Percentiles rank a stretch among this genome's conserved stretches.
phyloP scores from a whole-genome alignment of 352 stramenopile species.

The Phytophthora boehmeriae region DNA sequence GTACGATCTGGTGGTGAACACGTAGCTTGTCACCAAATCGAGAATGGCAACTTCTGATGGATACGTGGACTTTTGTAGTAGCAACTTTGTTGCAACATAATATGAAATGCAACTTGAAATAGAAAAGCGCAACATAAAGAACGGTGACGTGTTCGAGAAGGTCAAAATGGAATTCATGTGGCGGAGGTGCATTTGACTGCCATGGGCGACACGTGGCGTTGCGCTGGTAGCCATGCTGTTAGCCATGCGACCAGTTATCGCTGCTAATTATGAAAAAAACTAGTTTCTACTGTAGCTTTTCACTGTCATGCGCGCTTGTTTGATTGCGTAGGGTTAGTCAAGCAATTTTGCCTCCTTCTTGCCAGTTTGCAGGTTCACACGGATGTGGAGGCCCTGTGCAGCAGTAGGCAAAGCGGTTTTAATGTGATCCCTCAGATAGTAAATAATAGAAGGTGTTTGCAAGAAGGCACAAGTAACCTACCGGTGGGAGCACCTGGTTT shows the following conservation, averaged over 20 bases:
- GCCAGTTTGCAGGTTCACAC: slow-evolving; percentile 58
- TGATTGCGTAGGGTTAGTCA: slow-evolving; percentile 16
- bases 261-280: not conserved
- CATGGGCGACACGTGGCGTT: slow-evolving; percentile 23
- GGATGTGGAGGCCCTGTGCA: slow-evolving; percentile 62
- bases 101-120: slow-evolving; percentile 14
- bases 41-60: slow-evolving; percentile 28
- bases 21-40: slow-evolving; percentile 9
- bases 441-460: not conserved
- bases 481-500: slow-evolving; percentile 55
- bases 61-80: slow-evolving; percentile 17
- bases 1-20: not conserved
- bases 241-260: too few species aligned
- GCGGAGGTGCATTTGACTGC: not conserved
- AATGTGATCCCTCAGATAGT: not conserved
- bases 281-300: not conserved
- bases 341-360: slow-evolving; percentile 70
- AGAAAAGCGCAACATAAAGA: slow-evolving; percentile 1
- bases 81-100: slow-evolving; percentile 19
- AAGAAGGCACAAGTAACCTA: slow-evolving; percentile 17
- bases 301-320: too few species aligned
- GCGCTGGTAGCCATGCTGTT: not conserved
- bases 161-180: slow-evolving; percentile 16
- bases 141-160: slow-evolving; percentile 3
- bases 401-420: not conserved